A percentile compares a stretch with the other conserved stretches of the same genome.
Evolutionary conservation across 2,329 filamentous ascomycete species (phyloP).

Genomic region (Cadophora sp.): DNA sequence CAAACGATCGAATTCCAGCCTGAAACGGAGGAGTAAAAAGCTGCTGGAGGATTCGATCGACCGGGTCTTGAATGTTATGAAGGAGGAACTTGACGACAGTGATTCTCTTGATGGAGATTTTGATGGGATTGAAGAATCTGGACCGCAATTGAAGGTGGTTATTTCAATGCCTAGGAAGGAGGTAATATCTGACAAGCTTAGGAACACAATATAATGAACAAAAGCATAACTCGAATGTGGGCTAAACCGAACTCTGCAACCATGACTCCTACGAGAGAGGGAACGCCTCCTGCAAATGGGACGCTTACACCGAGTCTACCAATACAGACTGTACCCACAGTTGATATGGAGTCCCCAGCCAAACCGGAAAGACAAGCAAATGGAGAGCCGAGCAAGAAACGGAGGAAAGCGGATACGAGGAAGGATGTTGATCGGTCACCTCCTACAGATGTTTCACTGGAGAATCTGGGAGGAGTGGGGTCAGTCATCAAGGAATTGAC

Average conservation of each 20-base stretch:
- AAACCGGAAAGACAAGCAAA: slow-evolving; percentile 62
- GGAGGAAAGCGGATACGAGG: slow-evolving; percentile 61
- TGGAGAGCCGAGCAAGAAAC: slow-evolving; percentile 71
- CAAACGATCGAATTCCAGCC: slow-evolving; percentile 83
- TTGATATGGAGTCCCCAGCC: slow-evolving; percentile 39
- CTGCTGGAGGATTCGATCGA: slow-evolving; percentile 86
- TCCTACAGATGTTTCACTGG: slow-evolving; percentile 70
- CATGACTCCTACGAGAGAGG: slow-evolving; percentile 34
- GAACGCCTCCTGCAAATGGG: slow-evolving; percentile 30
- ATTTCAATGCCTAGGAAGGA: slow-evolving; percentile 6
- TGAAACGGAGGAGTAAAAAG: slow-evolving; percentile 83
- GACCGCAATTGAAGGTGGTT: slow-evolving; percentile 41
- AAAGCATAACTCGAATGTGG: slow-evolving; percentile 67
- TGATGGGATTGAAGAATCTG: slow-evolving; percentile 52
- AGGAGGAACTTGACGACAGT: slow-evolving; percentile 54
- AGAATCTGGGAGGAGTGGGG: slow-evolving; percentile 79
- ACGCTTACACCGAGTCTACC: slow-evolving; percentile 34
- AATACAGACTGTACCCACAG: slow-evolving; percentile 37
- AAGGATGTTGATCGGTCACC: slow-evolving; percentile 66
- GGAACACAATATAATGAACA: slow-evolving; percentile 70
- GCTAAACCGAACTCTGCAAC: slow-evolving; percentile 46
- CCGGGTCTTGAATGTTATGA: slow-evolving; percentile 76
- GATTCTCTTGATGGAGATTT: slow-evolving; percentile 58
- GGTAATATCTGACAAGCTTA: slow-evolving; percentile 40
- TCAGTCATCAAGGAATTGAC: slow-evolving; percentile 73